phyloP scores from a whole-genome alignment of 192 early-diverging fungal species.

The Entrophospora sp. region DNA sequence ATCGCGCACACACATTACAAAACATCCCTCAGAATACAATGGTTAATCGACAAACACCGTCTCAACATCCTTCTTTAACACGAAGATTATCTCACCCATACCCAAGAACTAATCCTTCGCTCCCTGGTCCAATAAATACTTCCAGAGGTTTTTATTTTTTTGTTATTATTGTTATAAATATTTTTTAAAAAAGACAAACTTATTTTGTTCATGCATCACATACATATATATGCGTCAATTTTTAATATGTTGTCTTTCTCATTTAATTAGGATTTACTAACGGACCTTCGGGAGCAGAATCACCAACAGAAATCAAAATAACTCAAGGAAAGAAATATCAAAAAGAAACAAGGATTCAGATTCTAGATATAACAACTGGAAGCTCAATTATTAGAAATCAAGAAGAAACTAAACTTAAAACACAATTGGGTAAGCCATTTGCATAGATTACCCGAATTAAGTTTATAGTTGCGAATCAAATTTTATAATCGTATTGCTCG shows the following conservation, averaged over 20 bases:
- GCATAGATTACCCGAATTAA: no score
- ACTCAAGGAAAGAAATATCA: constrained; percentile 17
- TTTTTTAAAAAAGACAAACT: neutral
- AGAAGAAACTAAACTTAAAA: constrained; percentile 10
- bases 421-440: constrained; percentile 14
- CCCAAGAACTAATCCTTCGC: neutral
- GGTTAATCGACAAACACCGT: neutral
- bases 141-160: neutral
- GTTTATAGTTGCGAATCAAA: no score
- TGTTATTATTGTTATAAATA: neutral
- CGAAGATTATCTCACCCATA: neutral
- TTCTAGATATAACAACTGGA: constrained; percentile 14
- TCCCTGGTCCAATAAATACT: neutral
- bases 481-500: neutral
- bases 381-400: constrained; percentile 13
- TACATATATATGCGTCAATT: no score
- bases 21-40: neutral
- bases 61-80: neutral
- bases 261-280: neutral
- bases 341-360: constrained; percentile 18
- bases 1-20: no score
- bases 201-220: no score
- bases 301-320: neutral
- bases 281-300: neutral
- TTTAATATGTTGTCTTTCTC: no score